Base-by-base conservation (phyloP, 306 rosid genomes). In the Trifolium fragiferum region DNA sequence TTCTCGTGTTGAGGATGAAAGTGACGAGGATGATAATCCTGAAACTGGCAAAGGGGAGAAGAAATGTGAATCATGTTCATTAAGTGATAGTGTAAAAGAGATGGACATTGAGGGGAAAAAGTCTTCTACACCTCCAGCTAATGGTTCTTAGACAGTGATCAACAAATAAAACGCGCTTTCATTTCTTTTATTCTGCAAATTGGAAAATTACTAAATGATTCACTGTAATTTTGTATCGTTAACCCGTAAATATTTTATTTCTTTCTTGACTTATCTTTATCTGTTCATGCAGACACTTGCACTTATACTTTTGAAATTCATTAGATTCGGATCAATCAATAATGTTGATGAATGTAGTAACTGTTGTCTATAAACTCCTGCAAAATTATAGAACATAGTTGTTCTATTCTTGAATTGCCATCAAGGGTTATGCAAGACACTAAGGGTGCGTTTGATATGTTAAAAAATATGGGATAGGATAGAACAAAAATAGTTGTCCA, bases 11-110 rank as follows among this genome's bases (percentile, higher is more conserved):
- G 93, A 68, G 14, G 90, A 90, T 10, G 98, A 89, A 77, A 84
- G 46, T n/a, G 96, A 90, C 0, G 94, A 86, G 21, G 86, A 78
- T 20, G 46, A 57, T 14, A 59, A 61, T 27, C 37, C 58, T 19
- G 86, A 55, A 66, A 73, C 43, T 76, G 44, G 49, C 13, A 82
- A 71, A 38, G 71, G n/a, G 30, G 73, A 30, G 33, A 67, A 81
- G 82, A 84, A 70, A 43, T 66, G 68, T 30, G 88, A 81, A 62
- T 80, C 91, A 10, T 81, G 90, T 55, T 83, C 93, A 14, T 59
- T 86, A 74, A 84, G 85, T 80, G 86, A 87, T 8, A 75, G 87
- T 61, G 96, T 92, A 74, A 84, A 82, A 84, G 89, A 85, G 58
- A 90, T 90, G 57, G 92, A 76, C 72, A 87, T 93, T 3, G 77